These are phyloP conservation scores for Phytophthora chlamydospora DNA, from an alignment of 352 stramenopile genomes.

Conservation along the genomic window DNA sequence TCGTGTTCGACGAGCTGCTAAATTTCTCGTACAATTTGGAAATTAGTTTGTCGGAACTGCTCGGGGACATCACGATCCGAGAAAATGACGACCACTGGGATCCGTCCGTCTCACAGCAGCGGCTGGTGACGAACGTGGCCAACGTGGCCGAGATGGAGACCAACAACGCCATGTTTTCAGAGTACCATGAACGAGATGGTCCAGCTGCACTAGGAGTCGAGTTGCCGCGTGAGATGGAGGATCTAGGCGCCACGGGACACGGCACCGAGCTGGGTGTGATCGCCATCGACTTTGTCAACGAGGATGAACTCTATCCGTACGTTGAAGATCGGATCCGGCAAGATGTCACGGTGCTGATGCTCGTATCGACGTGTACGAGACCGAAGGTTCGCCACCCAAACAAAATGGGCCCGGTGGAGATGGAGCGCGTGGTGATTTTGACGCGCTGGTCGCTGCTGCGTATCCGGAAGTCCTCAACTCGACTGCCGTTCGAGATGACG, in stretches of 20 bases:
- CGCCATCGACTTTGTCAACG: slow-evolving; percentile 47
- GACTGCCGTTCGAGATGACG: slow-evolving; percentile 27
- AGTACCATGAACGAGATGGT: slow-evolving; percentile 37
- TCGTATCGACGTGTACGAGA: slow-evolving; percentile 32
- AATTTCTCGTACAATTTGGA: slow-evolving; percentile 61
- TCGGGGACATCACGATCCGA: slow-evolving; percentile 57
- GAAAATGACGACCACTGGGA: slow-evolving; percentile 56
- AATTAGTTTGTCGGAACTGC: slow-evolving; percentile 52
- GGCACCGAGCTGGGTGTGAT: slow-evolving; percentile 45
- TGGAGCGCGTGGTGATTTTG: slow-evolving; percentile 34
- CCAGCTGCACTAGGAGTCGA: slow-evolving; percentile 28
- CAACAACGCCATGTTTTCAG: slow-evolving; percentile 48
- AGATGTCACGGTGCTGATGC: slow-evolving; percentile 45
- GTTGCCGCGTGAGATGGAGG: slow-evolving; percentile 20
- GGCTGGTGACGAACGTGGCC: slow-evolving; percentile 42
- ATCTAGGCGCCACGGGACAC: slow-evolving; percentile 25
- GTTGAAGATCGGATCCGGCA: slow-evolving; percentile 32
- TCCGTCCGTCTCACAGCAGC: slow-evolving; percentile 44
- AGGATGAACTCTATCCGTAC: slow-evolving; percentile 49
- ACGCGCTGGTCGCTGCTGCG: slow-evolving; percentile 41
- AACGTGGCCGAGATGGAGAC: slow-evolving; percentile 47
- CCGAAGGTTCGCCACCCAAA: slow-evolving; percentile 13
- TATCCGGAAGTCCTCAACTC: slow-evolving; percentile 31
- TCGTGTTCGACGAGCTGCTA: slow-evolving; percentile 52
- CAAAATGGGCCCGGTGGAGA: slow-evolving; percentile 18